Base-by-base conservation (phyloP, 2,329 filamentous ascomycete genomes). In the Fusarium ambrosium region DNA sequence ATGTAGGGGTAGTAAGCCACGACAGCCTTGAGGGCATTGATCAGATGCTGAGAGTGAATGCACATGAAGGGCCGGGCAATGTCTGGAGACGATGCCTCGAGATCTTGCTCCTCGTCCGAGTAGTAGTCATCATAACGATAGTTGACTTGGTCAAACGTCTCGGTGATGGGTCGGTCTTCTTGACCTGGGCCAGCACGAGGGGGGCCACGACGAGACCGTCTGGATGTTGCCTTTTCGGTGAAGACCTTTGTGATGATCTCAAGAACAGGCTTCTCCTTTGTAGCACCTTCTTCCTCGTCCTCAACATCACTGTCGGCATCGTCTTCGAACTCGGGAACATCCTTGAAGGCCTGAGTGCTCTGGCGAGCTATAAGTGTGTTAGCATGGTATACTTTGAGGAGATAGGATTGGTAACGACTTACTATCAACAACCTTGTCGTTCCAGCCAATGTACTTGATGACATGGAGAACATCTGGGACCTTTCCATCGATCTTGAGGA, bases 1-100 rank as follows among this genome's bases (percentile, higher is more conserved):
- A 83, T 80, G 43, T 82, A 80, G 4, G 86, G 86, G 71, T 88
- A 88, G 72, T 88, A 89, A 27, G 79, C 81, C 8, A 89, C 82
- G 6, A 88, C 83, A 14, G 87, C 86, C 32, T 80, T 81, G 6
- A 89, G 81, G 1, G 87, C 87, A 56, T 87, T 84, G 72, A 86
- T 83, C 34, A 90, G 82, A 66, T 87, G 79, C 34, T 78, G 68
- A 2, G 86, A 88, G 71, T 86, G 81, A 53, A 88, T 85, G 4
- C 82, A 60, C 85, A 88, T 87, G 63, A 79, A 74, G 0, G 83
- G 85, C 2, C 72, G 78, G 20, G 82, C 79, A 10, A 80, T 72
- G 20, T 81, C 79, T 36, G 78, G 70, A 29, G 79, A 55, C 14
- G 80, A 80, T 29, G 74, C 68, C 27, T 80, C 74, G 16, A 72